Evolutionary conservation across 2,329 filamentous ascomycete genomes (phyloP).

Genomic region (Neonectria punicea): DNA sequence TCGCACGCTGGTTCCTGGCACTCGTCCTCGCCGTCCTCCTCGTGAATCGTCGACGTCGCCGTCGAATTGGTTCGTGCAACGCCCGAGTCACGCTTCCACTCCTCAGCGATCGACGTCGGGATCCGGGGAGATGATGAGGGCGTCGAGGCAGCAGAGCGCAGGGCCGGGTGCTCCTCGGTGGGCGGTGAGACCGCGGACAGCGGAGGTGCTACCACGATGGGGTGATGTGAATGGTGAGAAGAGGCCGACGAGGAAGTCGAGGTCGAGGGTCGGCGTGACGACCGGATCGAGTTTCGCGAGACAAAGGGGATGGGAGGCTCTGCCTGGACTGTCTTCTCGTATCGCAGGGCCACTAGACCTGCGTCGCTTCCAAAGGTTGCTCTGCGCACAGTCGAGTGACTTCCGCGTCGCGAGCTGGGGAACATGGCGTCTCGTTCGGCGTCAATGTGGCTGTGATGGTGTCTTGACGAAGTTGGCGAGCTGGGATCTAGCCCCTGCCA

Average conservation of each 20-base stretch:
- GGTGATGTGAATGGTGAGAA: slow-evolving; percentile 28
- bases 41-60: slow-evolving; percentile 49
- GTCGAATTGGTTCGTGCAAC: slow-evolving; percentile 59
- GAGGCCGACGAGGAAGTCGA: slow-evolving; percentile 26
- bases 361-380: slow-evolving; percentile 59
- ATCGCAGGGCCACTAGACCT: slow-evolving; percentile 65
- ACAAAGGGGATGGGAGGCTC: slow-evolving; percentile 66
- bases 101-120: slow-evolving; percentile 47
- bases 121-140: slow-evolving; percentile 32
- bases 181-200: slow-evolving; percentile 54
- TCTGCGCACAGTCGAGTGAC: slow-evolving; percentile 48
- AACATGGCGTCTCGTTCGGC: slow-evolving; percentile 43
- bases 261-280: slow-evolving; percentile 39
- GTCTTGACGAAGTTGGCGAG: slow-evolving; percentile 19
- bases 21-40: slow-evolving; percentile 54
- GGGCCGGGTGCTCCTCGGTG: slow-evolving; percentile 63
- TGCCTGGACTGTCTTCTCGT: slow-evolving; percentile 69
- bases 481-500: slow-evolving; percentile 21
- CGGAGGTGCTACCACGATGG: slow-evolving; percentile 46
- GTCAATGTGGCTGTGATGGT: slow-evolving; percentile 14
- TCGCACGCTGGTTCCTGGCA: slow-evolving; percentile 38
- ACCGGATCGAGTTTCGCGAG: slow-evolving; percentile 54
- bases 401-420: slow-evolving; percentile 57
- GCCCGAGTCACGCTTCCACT: slow-evolving; percentile 66
- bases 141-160: slow-evolving; percentile 49